These are phyloP conservation scores for Termitomyces sp. DNA, from an alignment of 768 basidiomycete species.

Conservation along the genomic window DNA sequence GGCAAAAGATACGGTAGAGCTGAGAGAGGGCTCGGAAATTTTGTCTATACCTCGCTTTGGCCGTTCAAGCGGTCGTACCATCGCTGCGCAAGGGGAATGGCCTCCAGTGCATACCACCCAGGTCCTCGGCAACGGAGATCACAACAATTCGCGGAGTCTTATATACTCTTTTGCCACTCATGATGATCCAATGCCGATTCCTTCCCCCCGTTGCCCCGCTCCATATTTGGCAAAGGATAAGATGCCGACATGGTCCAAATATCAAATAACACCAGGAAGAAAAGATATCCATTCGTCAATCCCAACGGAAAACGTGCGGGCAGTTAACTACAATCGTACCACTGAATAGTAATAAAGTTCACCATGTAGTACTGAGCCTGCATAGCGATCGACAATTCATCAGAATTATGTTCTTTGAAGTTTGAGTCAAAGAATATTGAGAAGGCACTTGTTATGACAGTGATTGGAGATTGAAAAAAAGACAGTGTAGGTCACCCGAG, in stretches of 20 bases:
- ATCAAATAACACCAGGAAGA: too few species aligned
- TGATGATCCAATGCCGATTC: background rate
- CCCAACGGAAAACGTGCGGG: background rate
- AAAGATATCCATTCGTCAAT: background rate
- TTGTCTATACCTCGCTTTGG: background rate
- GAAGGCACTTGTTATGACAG: background rate
- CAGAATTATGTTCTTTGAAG: background rate
- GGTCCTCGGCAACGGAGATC: too few species aligned
- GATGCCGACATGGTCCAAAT: too few species aligned
- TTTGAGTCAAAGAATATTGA: too few species aligned
- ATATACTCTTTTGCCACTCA: background rate
- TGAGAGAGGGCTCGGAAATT: background rate
- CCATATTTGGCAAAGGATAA: too few species aligned
- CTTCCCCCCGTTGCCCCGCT: background rate
- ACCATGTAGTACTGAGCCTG: background rate
- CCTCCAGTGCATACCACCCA: background rate
- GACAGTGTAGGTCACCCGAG: background rate
- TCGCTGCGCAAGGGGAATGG: background rate
- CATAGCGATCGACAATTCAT: too few species aligned
- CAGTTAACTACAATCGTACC: too few species aligned
- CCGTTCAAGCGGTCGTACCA: background rate
- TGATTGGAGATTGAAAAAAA: background rate
- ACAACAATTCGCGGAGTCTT: background rate
- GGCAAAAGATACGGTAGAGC: background rate
- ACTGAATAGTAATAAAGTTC: too few species aligned